Percentiles rank a stretch among this genome's conserved stretches.
Evolutionary conservation across 306 rosid species (phyloP).

Genomic region (Quercus engelmannii): DNA sequence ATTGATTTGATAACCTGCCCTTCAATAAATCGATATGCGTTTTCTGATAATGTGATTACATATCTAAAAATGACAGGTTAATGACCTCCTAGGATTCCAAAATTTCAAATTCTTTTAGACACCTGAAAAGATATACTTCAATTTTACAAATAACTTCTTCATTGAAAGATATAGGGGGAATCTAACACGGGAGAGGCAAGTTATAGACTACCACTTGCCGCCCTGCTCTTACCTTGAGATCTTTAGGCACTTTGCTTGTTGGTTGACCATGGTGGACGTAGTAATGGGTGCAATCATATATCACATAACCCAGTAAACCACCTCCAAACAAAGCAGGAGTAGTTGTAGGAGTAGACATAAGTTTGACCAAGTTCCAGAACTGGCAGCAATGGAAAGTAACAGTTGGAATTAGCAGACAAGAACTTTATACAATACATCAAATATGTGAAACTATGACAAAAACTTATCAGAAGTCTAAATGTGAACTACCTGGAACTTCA

Average conservation of each 20-base stretch:
- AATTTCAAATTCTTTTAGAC: neutral
- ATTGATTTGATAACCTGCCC: neutral
- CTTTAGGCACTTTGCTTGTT: slow-evolving; percentile 37
- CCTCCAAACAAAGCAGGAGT: slow-evolving; percentile 91
- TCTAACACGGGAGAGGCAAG: neutral
- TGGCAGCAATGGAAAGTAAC: slow-evolving; percentile 35
- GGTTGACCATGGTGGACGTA: slow-evolving; percentile 96
- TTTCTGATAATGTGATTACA: neutral
- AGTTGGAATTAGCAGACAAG: slow-evolving; percentile 22
- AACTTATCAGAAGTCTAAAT: slow-evolving; percentile 3
- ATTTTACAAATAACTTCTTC: neutral
- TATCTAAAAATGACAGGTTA: neutral
- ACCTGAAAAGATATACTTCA: neutral
- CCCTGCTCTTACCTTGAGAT: slow-evolving; percentile 67
- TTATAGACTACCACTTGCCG: neutral
- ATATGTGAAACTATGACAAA: slow-evolving; percentile 1
- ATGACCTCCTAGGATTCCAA: neutral
- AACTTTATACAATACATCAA: slow-evolving; percentile 10
- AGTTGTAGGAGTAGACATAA: slow-evolving; percentile 57
- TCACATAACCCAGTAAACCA: slow-evolving; percentile 86
- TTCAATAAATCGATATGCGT: neutral
- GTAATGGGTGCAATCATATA: slow-evolving; percentile 90
- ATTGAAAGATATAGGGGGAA: neutral
- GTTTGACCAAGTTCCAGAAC: slow-evolving; percentile 78
- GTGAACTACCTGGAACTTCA: slow-evolving; percentile 5